A percentile compares a stretch with the other conserved stretches of the same genome.
These are phyloP conservation scores for Tephrocybe sp. DNA, from an alignment of 768 basidiomycete species.

Conservation along the genomic window DNA sequence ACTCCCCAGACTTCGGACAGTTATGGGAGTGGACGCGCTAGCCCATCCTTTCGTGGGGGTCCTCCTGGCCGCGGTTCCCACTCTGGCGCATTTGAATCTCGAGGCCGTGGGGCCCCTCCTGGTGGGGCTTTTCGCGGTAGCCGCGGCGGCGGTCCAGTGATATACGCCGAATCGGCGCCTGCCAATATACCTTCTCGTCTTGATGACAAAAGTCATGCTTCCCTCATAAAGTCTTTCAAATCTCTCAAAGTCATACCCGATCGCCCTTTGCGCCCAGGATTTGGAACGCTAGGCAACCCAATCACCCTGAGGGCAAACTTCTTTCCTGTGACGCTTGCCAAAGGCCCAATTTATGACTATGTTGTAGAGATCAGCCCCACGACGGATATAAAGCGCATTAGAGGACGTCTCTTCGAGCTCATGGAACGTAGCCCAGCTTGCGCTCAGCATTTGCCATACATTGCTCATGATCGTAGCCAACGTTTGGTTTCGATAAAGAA, in stretches of 20 bases:
- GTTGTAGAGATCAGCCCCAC: constrained; percentile 49
- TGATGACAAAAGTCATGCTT: constrained; percentile 28
- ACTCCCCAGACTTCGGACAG: constrained; percentile 15
- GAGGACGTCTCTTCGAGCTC: constrained; percentile 53
- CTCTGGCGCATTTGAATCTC: constrained; percentile 18
- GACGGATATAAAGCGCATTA: constrained; percentile 42
- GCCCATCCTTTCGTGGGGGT: constrained; percentile 23
- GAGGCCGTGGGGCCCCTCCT: constrained; percentile 22
- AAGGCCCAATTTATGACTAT: constrained; percentile 56
- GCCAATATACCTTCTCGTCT: constrained; percentile 37
- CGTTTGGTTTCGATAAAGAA: constrained; percentile 44
- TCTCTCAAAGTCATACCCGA: constrained; percentile 29
- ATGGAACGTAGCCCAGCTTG: constrained; percentile 43
- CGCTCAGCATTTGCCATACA: constrained; percentile 34
- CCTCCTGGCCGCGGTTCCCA: constrained; percentile 21
- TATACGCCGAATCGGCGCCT: constrained; percentile 37
- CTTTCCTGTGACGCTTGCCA: constrained; percentile 51
- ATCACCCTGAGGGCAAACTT: constrained; percentile 63
- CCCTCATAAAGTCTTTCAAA: constrained; percentile 40
- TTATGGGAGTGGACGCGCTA: constrained; percentile 19
- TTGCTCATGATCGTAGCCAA: constrained; percentile 54
- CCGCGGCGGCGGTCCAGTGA: constrained; percentile 31
- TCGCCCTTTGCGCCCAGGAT: constrained; percentile 57
- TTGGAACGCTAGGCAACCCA: constrained; percentile 46
- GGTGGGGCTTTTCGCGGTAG: constrained; percentile 24